Conservation (phyloP, 352 stramenopile species). For the Phytopythium helicoides region DNA sequence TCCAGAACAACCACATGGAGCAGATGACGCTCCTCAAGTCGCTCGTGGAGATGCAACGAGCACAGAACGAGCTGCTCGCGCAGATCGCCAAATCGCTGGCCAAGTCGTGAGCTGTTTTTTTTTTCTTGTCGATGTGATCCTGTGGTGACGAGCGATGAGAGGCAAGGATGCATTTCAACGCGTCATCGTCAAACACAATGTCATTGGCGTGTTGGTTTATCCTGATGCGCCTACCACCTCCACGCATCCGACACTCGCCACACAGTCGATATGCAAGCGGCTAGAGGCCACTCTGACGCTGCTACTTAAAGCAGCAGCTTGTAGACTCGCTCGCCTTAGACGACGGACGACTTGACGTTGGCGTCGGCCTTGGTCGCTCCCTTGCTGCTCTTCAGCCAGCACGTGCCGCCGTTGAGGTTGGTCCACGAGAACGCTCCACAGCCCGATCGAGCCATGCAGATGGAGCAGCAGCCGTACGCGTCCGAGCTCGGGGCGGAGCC, state of each 20-base stretch:
- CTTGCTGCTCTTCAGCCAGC: constrained; percentile 51
- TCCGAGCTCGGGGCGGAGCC: constrained; percentile 9
- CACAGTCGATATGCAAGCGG: too few relatives aligned
- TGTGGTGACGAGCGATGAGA: too few relatives aligned
- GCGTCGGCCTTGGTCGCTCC: constrained; percentile 3
- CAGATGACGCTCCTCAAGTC: background rate
- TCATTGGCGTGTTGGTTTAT: too few relatives aligned
- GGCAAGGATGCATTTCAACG: too few relatives aligned
- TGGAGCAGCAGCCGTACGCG: constrained; percentile 14
- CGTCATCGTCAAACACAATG: too few relatives aligned
- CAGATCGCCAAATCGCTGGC: background rate
- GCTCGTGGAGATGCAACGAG: background rate
- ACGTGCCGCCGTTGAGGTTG: constrained; percentile 40
- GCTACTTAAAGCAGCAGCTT: background rate
- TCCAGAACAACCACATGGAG: background rate
- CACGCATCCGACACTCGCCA: too few relatives aligned
- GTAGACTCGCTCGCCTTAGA: background rate
- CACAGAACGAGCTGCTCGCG: background rate
- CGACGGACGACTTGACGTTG: constrained; percentile 13
- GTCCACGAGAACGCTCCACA: constrained; percentile 51
- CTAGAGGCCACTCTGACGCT: too few relatives aligned
- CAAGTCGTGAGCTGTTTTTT: background rate
- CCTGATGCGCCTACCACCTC: too few relatives aligned
- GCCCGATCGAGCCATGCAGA: constrained; percentile 10
- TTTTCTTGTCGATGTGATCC: too few relatives aligned